Conservation (phyloP, 192 early-diverging fungal genomes). For the Gamsiella multidivaricata region DNA sequence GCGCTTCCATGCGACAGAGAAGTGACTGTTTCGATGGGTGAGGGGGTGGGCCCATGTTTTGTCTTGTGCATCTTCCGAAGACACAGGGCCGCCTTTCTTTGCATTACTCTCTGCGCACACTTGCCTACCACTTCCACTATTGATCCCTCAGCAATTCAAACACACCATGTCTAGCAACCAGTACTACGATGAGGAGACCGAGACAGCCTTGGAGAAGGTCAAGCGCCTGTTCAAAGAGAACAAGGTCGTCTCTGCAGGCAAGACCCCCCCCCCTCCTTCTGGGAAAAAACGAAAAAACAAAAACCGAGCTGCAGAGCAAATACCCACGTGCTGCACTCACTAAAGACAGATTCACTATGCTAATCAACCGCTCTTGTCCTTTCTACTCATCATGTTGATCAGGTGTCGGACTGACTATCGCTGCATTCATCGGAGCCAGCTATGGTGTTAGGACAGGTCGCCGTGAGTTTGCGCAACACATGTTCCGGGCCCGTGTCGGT, state of each 20-base stretch:
- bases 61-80: too few species aligned
- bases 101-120: too few species aligned
- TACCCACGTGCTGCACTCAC: too few species aligned
- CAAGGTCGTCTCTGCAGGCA: constrained; percentile 49
- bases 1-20: too few species aligned
- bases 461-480: constrained; percentile 52
- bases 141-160: neutral
- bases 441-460: constrained; percentile 53
- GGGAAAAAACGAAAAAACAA: neutral
- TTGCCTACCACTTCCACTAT: too few species aligned
- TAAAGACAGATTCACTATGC: too few species aligned
- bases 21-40: too few species aligned
- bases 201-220: constrained; percentile 52
- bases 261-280: too few species aligned
- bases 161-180: constrained; percentile 35
- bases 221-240: constrained; percentile 43
- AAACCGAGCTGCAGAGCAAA: neutral
- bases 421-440: constrained; percentile 50
- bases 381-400: neutral
- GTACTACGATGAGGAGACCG: constrained; percentile 46
- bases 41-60: too few species aligned
- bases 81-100: too few species aligned
- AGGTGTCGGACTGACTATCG: constrained; percentile 53
- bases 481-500: constrained; percentile 54
- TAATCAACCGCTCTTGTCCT: neutral